Percentiles rank a stretch among this genome's conserved stretches.
phyloP scores from a whole-genome alignment of 176 grass and related monocot genomes.

The Oropetium thomaeum region DNA sequence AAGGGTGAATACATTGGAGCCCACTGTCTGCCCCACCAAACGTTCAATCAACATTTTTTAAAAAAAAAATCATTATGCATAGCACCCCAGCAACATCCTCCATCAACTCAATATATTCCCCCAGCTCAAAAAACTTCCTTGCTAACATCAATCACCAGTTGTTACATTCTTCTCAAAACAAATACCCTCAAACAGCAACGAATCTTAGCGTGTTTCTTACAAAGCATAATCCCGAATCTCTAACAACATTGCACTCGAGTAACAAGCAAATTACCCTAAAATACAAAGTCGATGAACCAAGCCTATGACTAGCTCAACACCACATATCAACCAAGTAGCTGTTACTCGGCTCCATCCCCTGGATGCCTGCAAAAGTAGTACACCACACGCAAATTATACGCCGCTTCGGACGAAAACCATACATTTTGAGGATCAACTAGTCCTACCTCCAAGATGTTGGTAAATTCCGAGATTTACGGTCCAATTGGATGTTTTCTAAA shows the following conservation, averaged over 20 bases:
- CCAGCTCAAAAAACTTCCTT: too few relatives aligned
- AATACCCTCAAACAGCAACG: neutral
- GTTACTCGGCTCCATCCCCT: conserved; percentile 27
- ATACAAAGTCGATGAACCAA: neutral
- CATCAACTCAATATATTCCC: too few relatives aligned
- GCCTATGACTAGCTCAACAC: neutral
- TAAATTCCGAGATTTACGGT: conserved; percentile 75
- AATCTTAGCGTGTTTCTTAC: neutral
- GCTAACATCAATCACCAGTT: too few relatives aligned
- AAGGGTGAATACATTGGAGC: too few relatives aligned
- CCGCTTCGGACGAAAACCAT: neutral
- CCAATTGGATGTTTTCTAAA: conserved; percentile 78
- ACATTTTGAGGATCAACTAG: neutral
- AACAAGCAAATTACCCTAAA: neutral
- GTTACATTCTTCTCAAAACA: too few relatives aligned
- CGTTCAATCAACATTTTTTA: too few relatives aligned
- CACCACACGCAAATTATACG: neutral
- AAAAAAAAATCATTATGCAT: too few relatives aligned
- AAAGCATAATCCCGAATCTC: neutral
- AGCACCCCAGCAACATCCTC: too few relatives aligned
- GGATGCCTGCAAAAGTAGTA: conserved; percentile 38
- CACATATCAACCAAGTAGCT: neutral
- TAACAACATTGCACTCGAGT: neutral
- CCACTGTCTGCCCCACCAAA: too few relatives aligned
- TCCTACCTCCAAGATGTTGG: conserved; percentile 92